These are phyloP conservation scores for Karstenula rhodostoma DNA, from an alignment of 2,329 filamentous ascomycete genomes.

Conservation along the genomic window DNA sequence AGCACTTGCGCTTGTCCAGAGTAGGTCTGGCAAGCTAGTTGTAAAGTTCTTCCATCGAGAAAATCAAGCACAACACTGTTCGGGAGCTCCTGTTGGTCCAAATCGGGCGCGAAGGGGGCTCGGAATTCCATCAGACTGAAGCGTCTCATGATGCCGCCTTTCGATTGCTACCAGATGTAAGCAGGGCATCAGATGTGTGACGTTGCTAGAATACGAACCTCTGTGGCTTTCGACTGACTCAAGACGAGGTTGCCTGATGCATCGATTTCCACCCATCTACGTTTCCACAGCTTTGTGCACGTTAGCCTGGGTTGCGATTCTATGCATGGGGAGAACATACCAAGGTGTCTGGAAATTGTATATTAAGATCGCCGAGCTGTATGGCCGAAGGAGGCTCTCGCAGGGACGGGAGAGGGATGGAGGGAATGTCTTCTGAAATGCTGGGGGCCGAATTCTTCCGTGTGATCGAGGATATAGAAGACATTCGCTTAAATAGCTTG, in stretches of 20 bases:
- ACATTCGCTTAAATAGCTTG: conserved; percentile 73
- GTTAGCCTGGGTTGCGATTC: background rate
- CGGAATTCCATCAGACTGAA: conserved; percentile 89
- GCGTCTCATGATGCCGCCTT: conserved; percentile 73
- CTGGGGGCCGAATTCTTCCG: conserved; percentile 57
- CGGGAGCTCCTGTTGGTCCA: conserved; percentile 90
- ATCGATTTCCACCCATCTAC: conserved; percentile 86
- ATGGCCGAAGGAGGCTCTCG: conserved; percentile 63
- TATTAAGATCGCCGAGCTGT: conserved; percentile 88
- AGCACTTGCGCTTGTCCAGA: conserved; percentile 46
- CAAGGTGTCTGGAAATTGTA: conserved; percentile 95
- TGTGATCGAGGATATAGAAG: conserved; percentile 63
- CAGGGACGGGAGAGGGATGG: conserved; percentile 38
- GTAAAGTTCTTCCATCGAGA: conserved; percentile 67
- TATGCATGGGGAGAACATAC: conserved; percentile 44
- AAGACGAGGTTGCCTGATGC: conserved; percentile 83
- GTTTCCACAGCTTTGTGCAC: conserved; percentile 79
- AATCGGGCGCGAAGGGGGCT: conserved; percentile 80
- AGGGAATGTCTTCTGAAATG: conserved; percentile 45
- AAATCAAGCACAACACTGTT: conserved; percentile 78
- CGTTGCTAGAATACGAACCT: conserved; percentile 33
- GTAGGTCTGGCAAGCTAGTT: conserved; percentile 61
- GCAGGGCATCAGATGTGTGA: background rate
- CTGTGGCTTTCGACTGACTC: conserved; percentile 71
- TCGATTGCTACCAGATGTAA: conserved; percentile 41